phyloP scores from a whole-genome alignment of 2,329 filamentous ascomycete species.

The Colletotrichum lupini region DNA sequence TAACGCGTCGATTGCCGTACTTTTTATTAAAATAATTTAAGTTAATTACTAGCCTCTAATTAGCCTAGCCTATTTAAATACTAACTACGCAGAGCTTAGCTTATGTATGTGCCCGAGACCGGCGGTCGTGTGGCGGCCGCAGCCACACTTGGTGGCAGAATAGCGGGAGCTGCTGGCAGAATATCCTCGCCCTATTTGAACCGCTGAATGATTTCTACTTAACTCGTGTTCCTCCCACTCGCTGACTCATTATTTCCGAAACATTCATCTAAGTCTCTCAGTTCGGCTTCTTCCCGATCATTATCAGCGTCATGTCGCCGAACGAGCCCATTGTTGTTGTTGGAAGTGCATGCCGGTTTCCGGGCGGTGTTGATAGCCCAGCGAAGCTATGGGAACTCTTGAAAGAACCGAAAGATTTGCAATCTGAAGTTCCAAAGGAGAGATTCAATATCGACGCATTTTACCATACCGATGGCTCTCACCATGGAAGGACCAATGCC shows the following conservation, averaged over 20 bases:
- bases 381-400: conserved; percentile 38
- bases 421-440: conserved; percentile 7
- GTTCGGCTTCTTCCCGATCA: background rate
- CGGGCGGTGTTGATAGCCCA: conserved; percentile 37
- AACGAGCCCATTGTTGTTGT: conserved; percentile 39
- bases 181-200: no score
- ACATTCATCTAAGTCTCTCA: background rate
- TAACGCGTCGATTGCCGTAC: no score
- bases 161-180: no score
- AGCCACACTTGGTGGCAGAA: no score
- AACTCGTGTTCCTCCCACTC: background rate
- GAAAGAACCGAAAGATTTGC: conserved; percentile 21
- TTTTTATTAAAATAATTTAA: no score
- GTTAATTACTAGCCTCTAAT: no score
- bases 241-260: background rate
- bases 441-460: conserved; percentile 19
- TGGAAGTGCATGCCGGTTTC: conserved; percentile 39
- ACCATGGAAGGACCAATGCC: conserved; percentile 38
- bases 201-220: background rate
- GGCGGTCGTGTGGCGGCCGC: no score
- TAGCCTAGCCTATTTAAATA: no score
- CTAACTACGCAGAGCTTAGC: no score
- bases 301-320: background rate
- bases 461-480: conserved; percentile 3
- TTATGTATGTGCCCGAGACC: no score